These are phyloP conservation scores for Saccharomyces hybrid DNA, from an alignment of 1,139 yeast genomes.

Conservation along the genomic window DNA sequence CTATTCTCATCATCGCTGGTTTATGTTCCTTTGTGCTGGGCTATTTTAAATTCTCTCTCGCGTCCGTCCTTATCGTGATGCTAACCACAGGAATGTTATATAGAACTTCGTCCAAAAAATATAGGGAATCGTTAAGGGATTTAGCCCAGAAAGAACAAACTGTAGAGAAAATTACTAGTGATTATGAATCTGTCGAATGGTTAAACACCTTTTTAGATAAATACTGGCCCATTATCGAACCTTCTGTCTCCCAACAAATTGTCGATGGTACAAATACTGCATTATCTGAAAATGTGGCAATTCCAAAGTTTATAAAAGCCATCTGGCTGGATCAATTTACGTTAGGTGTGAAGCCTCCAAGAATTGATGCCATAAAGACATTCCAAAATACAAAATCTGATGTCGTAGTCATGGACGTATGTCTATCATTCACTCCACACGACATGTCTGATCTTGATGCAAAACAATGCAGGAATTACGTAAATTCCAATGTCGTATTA, in stretches of 20 bases:
- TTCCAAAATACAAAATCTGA: conserved; percentile 81
- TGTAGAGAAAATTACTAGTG: conserved; percentile 71
- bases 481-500: conserved; percentile 71
- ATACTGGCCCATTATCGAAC: conserved; percentile 88
- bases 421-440: conserved; percentile 83
- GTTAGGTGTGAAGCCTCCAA: conserved; percentile 89
- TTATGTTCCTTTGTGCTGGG: conserved; percentile 74
- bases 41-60: conserved; percentile 64
- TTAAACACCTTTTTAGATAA: conserved; percentile 76
- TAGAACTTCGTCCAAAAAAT: conserved; percentile 74
- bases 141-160: conserved; percentile 81
- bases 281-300: conserved; percentile 58
- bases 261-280: conserved; percentile 80
- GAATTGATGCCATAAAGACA: conserved; percentile 83
- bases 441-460: conserved; percentile 72
- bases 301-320: conserved; percentile 75
- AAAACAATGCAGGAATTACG: conserved; percentile 74
- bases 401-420: conserved; percentile 96
- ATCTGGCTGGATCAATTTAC: conserved; percentile 85
- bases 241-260: conserved; percentile 78
- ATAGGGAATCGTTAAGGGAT: conserved; percentile 66
- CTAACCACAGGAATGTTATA: conserved; percentile 56
- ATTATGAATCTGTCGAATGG: conserved; percentile 94
- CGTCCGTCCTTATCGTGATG: conserved; percentile 70
- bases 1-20: conserved; percentile 54